Conservation (phyloP, 768 basidiomycete genomes). For the Trametes elegans region DNA sequence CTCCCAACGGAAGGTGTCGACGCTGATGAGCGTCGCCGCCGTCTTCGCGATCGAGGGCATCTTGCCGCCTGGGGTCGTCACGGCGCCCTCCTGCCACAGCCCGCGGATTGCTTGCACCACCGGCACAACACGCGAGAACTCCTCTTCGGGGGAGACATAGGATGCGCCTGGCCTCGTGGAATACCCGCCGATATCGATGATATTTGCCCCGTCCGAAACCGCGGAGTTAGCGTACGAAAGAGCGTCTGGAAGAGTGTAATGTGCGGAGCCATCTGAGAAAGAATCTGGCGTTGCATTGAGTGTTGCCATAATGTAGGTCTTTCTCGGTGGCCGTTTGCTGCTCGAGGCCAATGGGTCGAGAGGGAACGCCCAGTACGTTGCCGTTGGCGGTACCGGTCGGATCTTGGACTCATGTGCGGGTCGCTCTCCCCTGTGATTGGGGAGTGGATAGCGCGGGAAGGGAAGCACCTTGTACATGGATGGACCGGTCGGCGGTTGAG, state of each 20-base stretch:
- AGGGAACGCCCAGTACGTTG: slow-evolving; percentile 50
- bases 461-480: slow-evolving; percentile 75
- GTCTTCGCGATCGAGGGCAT: neutral
- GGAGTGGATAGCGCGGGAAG: slow-evolving; percentile 57
- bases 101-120: slow-evolving; percentile 58
- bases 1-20: slow-evolving; percentile 85
- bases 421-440: slow-evolving; percentile 16
- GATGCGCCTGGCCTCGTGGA: slow-evolving; percentile 84
- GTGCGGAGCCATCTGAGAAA: slow-evolving; percentile 81
- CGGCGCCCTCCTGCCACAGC: slow-evolving; percentile 15
- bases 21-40: slow-evolving; percentile 56
- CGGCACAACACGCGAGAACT: slow-evolving; percentile 70
- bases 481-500: slow-evolving; percentile 31
- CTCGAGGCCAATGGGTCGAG: slow-evolving; percentile 18
- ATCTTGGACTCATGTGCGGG: slow-evolving; percentile 8
- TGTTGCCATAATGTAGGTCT: slow-evolving; percentile 84
- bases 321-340: slow-evolving; percentile 20
- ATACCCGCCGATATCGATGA: slow-evolving; percentile 93
- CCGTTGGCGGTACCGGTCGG: slow-evolving; percentile 42
- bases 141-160: slow-evolving; percentile 66
- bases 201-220: slow-evolving; percentile 57
- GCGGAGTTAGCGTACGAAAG: slow-evolving; percentile 51
- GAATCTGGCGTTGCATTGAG: slow-evolving; percentile 95
- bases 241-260: slow-evolving; percentile 52
- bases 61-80: neutral